phyloP scores from a whole-genome alignment of 2,329 filamentous ascomycete genomes.

The Phialophora expanda region DNA sequence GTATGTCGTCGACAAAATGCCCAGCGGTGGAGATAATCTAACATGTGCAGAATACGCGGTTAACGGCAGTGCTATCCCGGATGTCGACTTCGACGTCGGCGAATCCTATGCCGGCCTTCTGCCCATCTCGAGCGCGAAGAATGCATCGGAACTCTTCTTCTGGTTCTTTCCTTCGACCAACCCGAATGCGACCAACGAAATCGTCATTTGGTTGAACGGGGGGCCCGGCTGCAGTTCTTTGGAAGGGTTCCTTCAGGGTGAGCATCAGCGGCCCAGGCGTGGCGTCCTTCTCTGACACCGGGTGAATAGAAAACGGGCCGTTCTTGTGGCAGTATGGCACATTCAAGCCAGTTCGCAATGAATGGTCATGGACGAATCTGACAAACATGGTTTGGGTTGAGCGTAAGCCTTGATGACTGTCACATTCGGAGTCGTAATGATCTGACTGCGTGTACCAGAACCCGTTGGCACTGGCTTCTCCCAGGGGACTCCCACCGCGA shows the following conservation, averaged over 20 bases:
- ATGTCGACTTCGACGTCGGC: conserved; percentile 66
- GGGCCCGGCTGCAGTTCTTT: conserved; percentile 96
- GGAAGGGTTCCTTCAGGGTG: conserved; percentile 50
- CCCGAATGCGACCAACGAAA: conserved; percentile 51
- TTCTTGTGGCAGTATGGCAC: conserved; percentile 44
- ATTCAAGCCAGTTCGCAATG: conserved; percentile 42
- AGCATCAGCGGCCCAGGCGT: conserved; percentile 52
- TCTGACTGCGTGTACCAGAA: conserved; percentile 16
- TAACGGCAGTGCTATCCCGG: conserved; percentile 68
- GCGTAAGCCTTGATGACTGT: conserved; percentile 42
- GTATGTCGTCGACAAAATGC: conserved; percentile 18
- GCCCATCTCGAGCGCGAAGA: conserved; percentile 56
- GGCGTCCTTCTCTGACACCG: background rate
- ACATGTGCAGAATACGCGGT: conserved; percentile 62
- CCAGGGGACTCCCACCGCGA: conserved; percentile 67
- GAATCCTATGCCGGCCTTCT: conserved; percentile 58
- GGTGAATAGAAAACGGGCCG: conserved; percentile 43
- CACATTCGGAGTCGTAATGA: background rate
- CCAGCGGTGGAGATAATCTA: background rate
- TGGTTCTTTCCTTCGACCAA: conserved; percentile 57
- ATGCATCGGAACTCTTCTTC: conserved; percentile 55
- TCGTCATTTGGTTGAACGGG: conserved; percentile 71
- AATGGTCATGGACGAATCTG: conserved; percentile 74
- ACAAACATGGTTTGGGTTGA: conserved; percentile 80
- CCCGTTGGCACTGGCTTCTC: conserved; percentile 70